Evolutionary conservation across 768 basidiomycete species (phyloP).

Genomic region (Collybiopsis confluens): DNA sequence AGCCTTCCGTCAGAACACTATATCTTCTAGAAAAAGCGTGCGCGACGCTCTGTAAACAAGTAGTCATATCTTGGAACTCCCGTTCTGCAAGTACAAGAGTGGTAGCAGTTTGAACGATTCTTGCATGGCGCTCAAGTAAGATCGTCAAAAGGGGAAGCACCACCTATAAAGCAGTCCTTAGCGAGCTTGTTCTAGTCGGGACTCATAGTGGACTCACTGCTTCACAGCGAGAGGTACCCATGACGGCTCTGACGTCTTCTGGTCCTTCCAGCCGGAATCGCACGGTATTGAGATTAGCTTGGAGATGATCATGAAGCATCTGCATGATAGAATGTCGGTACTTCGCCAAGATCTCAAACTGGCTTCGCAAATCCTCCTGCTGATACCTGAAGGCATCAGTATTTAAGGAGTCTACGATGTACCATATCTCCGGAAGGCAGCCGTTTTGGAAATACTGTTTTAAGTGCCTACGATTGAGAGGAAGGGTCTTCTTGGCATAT

Average conservation of each 20-base stretch:
- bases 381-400: constrained; percentile 13
- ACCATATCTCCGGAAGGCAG: constrained; percentile 11
- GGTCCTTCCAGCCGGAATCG: constrained; percentile 12
- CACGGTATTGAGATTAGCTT: constrained; percentile 2
- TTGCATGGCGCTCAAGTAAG: constrained; percentile 14
- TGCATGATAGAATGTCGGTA: constrained; percentile 9
- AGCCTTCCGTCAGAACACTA: constrained; percentile 13
- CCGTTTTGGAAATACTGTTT: constrained; percentile 12
- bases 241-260: constrained; percentile 13
- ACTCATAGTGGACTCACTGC: constrained; percentile 6
- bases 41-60: constrained; percentile 10
- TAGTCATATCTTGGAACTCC: constrained; percentile 14
- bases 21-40: constrained; percentile 13
- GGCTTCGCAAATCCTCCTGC: constrained; percentile 6
- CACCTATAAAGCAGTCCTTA: neutral
- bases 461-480: constrained; percentile 5
- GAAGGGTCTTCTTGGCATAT: neutral
- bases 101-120: constrained; percentile 12
- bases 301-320: constrained; percentile 1
- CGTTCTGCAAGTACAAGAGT: constrained; percentile 12
- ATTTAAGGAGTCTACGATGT: constrained; percentile 13
- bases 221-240: constrained; percentile 12
- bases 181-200: too few relatives aligned
- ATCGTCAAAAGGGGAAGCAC: constrained; percentile 11
- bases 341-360: constrained; percentile 9